phyloP scores from a whole-genome alignment of 2,329 filamentous ascomycete species.

The Beauveria brongniartii region DNA sequence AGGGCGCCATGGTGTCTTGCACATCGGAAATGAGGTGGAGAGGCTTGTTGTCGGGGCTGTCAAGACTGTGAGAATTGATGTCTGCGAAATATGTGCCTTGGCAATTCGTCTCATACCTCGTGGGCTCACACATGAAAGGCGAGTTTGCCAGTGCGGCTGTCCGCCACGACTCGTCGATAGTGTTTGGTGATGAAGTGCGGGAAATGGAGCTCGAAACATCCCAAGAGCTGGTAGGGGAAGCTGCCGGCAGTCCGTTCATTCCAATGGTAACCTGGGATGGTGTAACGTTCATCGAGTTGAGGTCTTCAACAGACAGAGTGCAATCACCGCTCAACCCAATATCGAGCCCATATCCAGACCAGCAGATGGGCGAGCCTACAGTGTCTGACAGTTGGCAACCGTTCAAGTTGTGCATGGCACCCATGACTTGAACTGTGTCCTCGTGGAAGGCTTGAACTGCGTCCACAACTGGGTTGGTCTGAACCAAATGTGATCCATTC shows the following conservation, averaged over 20 bases:
- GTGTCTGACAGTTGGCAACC: slow-evolving; percentile 6
- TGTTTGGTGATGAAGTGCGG: slow-evolving; percentile 42
- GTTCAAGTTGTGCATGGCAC: slow-evolving; percentile 25
- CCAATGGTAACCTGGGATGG: slow-evolving; percentile 48
- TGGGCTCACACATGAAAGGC: not conserved
- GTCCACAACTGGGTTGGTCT: slow-evolving; percentile 42
- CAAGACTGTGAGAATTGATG: slow-evolving; percentile 4
- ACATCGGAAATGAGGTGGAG: not conserved
- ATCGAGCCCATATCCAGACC: slow-evolving; percentile 38
- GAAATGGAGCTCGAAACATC: slow-evolving; percentile 46
- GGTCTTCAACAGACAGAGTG: slow-evolving; percentile 35
- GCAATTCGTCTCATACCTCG: slow-evolving; percentile 3
- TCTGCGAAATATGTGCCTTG: not conserved
- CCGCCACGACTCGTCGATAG: slow-evolving; percentile 41
- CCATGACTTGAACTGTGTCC: slow-evolving; percentile 26
- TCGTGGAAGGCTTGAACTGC: slow-evolving; percentile 37
- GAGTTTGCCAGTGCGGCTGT: slow-evolving; percentile 13
- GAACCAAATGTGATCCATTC: slow-evolving; percentile 41
- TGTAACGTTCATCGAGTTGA: slow-evolving; percentile 44
- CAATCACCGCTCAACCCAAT: slow-evolving; percentile 34
- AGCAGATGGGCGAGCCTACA: slow-evolving; percentile 42
- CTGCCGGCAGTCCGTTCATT: slow-evolving; percentile 40
- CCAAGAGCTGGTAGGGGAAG: slow-evolving; percentile 45
- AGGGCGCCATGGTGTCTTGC: not conserved
- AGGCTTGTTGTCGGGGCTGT: slow-evolving; percentile 1